These are phyloP conservation scores for Balansia obtecta DNA, from an alignment of 2,329 filamentous ascomycete genomes.

Conservation along the genomic window DNA sequence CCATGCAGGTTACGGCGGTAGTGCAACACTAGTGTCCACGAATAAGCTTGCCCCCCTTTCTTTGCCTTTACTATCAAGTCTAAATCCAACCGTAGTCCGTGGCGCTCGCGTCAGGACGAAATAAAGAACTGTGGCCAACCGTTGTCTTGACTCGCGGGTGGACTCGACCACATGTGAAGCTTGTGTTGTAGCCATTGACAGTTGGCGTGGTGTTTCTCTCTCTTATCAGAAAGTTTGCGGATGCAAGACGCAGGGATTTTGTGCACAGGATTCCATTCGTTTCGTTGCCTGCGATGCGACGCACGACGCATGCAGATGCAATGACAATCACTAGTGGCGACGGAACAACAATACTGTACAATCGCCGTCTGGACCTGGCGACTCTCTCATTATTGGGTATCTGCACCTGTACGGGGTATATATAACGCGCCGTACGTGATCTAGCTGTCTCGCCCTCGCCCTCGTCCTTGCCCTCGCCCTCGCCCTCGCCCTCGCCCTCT, in stretches of 20 bases:
- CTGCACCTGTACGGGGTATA: neutral
- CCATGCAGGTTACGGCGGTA: neutral
- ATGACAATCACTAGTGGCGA: neutral
- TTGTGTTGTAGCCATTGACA: neutral
- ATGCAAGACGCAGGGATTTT: too few species aligned
- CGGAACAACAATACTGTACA: neutral
- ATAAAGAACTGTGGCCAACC: neutral
- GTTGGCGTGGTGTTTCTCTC: neutral
- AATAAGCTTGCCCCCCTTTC: neutral
- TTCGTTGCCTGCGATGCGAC: neutral
- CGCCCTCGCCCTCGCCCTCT: conserved; percentile 15
- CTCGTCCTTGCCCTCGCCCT: conserved; percentile 6
- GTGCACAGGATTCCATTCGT: too few species aligned
- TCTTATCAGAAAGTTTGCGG: too few species aligned
- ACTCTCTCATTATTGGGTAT: neutral
- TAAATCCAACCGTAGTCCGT: neutral
- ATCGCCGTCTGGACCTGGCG: neutral
- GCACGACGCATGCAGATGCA: neutral
- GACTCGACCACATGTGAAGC: neutral
- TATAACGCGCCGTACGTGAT: neutral
- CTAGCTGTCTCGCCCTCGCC: conserved; percentile 4
- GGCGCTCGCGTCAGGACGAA: conserved; percentile 6
- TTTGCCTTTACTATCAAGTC: neutral
- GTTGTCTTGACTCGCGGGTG: neutral
- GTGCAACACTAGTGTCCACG: neutral